Evolutionary conservation across 2,329 filamentous ascomycete genomes (phyloP), one percentile per base, ranked within the genome.

Genomic region (Colletotrichum abscissum): DNA sequence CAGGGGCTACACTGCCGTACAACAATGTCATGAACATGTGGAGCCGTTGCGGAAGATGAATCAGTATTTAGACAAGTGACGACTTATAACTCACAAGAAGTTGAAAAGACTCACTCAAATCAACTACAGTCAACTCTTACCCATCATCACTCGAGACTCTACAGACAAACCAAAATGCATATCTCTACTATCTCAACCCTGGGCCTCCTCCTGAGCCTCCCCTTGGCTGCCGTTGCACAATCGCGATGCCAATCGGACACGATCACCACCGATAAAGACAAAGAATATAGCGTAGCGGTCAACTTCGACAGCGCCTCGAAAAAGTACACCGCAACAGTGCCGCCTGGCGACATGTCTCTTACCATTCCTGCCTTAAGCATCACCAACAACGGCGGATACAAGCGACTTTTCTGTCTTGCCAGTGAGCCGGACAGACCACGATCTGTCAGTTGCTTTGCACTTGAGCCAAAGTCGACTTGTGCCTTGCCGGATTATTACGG

Each of bases 401-500:
- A 49, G 11, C 35, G 59, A 46, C 12, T 26, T n/a, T 63, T 46
- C 38, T 63, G 59, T 3, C 59, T 49, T 12, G 59, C 38, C 16
- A 63, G 59, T 33, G 38, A 63, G 42, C 35, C 59, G 5, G 14
- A n/a, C n/a, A 63, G 3, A 22, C 59, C 59, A n/a, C n/a, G 24
- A 26, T 12, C 35, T 8, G 59, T 63, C 59, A 63, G 59, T 49
- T 63, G 59, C 24, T 63, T 49, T n/a, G 35, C 38, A 8, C 35
- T 63, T 12, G 11, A 38, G 24, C 22, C 59, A 24, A 22, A 42
- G 19, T 63, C 38, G 38, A 26, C 59, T 14, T 49, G 59, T 38
- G 46, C 16, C 4, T 14, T 63, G 59, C 58, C 59, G 16, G 59
- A 63, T 28, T 63, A 63, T 19, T 63, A 63, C 38, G 59, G 38